These are phyloP conservation scores for Parasitella parasitica DNA, from an alignment of 371 early-diverging fungal genomes.

Conservation along the genomic window DNA sequence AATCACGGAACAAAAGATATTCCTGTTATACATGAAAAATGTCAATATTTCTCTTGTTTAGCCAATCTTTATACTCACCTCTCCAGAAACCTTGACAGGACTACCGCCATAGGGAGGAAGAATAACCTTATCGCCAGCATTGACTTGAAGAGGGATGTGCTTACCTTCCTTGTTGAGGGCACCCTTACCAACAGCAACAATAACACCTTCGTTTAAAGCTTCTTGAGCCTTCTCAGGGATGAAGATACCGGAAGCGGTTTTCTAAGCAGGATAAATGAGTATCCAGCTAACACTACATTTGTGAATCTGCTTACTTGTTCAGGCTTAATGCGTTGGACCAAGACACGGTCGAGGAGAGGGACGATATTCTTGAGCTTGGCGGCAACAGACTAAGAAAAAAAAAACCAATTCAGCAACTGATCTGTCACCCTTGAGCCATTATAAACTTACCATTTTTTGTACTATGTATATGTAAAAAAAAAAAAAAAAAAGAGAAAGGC, in stretches of 20 bases:
- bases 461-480: not conserved
- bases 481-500: not conserved
- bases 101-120: slow-evolving; percentile 95
- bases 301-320: slow-evolving; percentile 70
- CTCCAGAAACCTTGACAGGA: slow-evolving; percentile 85
- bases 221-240: slow-evolving; percentile 98
- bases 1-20: slow-evolving; percentile 82
- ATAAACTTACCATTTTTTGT: slow-evolving; percentile 5
- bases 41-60: not conserved
- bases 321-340: slow-evolving; percentile 95
- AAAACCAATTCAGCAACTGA: not conserved
- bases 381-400: slow-evolving; percentile 31
- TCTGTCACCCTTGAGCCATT: not conserved
- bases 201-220: slow-evolving; percentile 89
- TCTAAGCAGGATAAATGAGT: slow-evolving; percentile 56
- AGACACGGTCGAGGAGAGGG: slow-evolving; percentile 95
- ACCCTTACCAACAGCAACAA: slow-evolving; percentile 96
- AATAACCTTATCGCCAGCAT: slow-evolving; percentile 92
- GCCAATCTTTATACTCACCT: slow-evolving; percentile 41
- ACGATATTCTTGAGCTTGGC: slow-evolving; percentile 52
- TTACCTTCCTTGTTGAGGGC: slow-evolving; percentile 84
- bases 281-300: too few species aligned
- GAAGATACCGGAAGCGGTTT: slow-evolving; percentile 93
- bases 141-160: slow-evolving; percentile 76
- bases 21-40: slow-evolving; percentile 49